Evolutionary conservation across 345 rosid species (phyloP).

Genomic region (Stellera chamaejasme): DNA sequence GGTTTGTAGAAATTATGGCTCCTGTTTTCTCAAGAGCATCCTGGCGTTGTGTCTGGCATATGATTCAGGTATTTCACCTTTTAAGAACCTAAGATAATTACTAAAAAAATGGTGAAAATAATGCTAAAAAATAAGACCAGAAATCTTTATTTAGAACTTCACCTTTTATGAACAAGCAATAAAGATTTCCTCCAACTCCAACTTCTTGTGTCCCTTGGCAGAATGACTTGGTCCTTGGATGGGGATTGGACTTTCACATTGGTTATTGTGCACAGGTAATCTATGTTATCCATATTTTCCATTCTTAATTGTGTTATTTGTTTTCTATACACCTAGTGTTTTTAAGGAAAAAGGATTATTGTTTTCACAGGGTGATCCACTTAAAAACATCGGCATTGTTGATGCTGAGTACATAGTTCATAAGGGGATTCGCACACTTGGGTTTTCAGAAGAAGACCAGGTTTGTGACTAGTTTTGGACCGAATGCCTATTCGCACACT

Average conservation of each 20-base stretch:
- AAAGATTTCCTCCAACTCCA: too few relatives aligned
- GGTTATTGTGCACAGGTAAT: conserved; percentile 79
- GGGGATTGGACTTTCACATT: conserved; percentile 82
- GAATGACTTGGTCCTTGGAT: conserved; percentile 71
- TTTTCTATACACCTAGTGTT: not conserved
- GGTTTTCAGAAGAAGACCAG: conserved; percentile 32
- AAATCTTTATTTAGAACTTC: too few relatives aligned
- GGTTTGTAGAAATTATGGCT: conserved; percentile 75
- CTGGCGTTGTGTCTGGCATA: conserved; percentile 65
- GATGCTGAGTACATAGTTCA: conserved; percentile 71
- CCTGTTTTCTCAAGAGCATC: conserved; percentile 71
- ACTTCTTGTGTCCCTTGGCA: conserved; percentile 8
- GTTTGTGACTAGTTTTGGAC: too few relatives aligned
- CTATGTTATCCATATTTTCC: not conserved
- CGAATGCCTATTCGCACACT: too few relatives aligned
- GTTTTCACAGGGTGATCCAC: conserved; percentile 53
- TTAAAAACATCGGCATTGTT: conserved; percentile 62
- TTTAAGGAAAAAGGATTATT: not conserved
- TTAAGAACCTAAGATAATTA: too few relatives aligned
- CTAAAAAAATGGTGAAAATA: too few relatives aligned
- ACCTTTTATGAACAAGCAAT: too few relatives aligned
- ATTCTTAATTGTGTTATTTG: not conserved
- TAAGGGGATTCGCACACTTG: conserved; percentile 60
- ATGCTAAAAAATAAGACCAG: too few relatives aligned
- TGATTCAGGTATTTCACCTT: conserved; percentile 48